Conservation (phyloP, 2,329 filamentous ascomycete genomes). For the Nemania diffusa region DNA sequence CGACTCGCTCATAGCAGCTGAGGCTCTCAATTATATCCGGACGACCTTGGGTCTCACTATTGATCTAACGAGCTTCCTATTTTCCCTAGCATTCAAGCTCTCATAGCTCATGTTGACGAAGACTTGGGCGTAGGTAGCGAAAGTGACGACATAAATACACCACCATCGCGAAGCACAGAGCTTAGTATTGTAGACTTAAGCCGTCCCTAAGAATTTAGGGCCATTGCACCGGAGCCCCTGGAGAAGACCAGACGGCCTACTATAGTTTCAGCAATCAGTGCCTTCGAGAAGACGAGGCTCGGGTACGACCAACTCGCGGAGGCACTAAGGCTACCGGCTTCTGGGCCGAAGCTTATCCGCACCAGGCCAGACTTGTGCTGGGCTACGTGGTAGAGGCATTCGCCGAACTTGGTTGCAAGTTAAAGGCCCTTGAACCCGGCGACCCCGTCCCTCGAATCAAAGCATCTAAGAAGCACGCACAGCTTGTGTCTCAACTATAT, state of each 20-base stretch:
- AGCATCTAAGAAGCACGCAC: constrained; percentile 7
- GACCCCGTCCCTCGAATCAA: constrained; percentile 6
- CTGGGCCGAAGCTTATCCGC: constrained; percentile 20
- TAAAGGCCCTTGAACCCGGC: constrained; percentile 4
- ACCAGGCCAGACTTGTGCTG: constrained; percentile 22
- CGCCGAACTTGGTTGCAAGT: constrained; percentile 15
- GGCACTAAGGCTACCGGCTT: constrained; percentile 15
- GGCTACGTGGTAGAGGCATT: constrained; percentile 27
- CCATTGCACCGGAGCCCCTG: no score
- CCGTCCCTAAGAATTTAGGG: neutral
- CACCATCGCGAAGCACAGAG: constrained; percentile 8
- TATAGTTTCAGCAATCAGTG: constrained; percentile 4
- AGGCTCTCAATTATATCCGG: constrained; percentile 38
- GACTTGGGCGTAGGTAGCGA: constrained; percentile 22
- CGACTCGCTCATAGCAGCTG: constrained; percentile 39
- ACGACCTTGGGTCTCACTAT: constrained; percentile 29
- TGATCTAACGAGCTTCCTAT: constrained; percentile 35
- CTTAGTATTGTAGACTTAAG: neutral
- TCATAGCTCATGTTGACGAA: constrained; percentile 31
- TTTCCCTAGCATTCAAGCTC: constrained; percentile 29
- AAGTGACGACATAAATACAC: constrained; percentile 15
- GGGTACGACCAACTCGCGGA: constrained; percentile 23
- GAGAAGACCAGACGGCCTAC: neutral
- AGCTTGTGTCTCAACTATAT: constrained; percentile 26
- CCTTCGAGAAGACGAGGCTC: constrained; percentile 18